Evolutionary conservation across 306 rosid genomes (phyloP).

Genomic region (cucumber (Cucumis sativus)): Cucumber_9930_V3 NC_026658.2:14451001-14451500

Average conservation of each 20-base stretch:
- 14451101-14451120: background rate
- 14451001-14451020: background rate
- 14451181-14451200: background rate
- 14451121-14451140: background rate
- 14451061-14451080: background rate
- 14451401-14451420: constrained; percentile 64
- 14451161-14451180: background rate
- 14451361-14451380: constrained; percentile 51
- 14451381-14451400: constrained; percentile 61
- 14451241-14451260: constrained; percentile 69
- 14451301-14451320: constrained; percentile 1
- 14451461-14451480: background rate
- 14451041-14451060: background rate
- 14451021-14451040: background rate
- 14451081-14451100: background rate
- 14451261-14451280: constrained; percentile 67
- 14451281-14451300: constrained; percentile 50
- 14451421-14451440: constrained; percentile 51
- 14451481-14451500: background rate
- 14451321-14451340: background rate
- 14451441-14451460: constrained; percentile 69
- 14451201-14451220: background rate
- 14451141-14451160: background rate
- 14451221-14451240: constrained; percentile 23
- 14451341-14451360: background rate